Conservation (phyloP, 23 red algal genomes). For the Cyanidiococcus yangmingshanensis region DNA sequence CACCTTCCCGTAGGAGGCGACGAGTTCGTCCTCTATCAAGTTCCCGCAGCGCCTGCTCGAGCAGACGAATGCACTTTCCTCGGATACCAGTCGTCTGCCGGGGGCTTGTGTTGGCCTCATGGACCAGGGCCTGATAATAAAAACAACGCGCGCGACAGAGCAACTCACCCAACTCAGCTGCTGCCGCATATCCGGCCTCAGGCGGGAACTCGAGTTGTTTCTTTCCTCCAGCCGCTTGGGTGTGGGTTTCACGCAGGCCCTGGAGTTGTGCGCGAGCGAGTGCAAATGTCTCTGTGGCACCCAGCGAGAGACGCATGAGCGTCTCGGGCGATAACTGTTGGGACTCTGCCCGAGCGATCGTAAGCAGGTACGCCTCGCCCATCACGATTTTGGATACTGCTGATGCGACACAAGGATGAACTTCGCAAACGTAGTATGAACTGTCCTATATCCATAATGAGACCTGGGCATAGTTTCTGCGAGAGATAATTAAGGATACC, state of each 20-base stretch:
- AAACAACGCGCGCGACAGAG: neutral
- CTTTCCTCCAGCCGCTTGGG: neutral
- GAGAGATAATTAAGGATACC: slow-evolving; percentile 8
- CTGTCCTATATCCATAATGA: slow-evolving; percentile 8
- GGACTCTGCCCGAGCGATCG: neutral
- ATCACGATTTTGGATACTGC: neutral
- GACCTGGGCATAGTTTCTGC: neutral
- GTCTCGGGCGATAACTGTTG: slow-evolving; percentile 6
- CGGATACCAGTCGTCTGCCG: neutral
- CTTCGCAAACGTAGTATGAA: neutral
- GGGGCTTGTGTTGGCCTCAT: neutral
- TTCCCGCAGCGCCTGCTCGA: neutral
- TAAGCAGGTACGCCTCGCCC: neutral
- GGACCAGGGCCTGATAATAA: neutral
- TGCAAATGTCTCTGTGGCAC: neutral
- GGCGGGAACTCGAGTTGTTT: slow-evolving; percentile 2
- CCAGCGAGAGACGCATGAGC: neutral
- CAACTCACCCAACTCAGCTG: neutral
- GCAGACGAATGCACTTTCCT: neutral
- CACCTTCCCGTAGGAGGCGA: neutral
- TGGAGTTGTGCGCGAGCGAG: neutral
- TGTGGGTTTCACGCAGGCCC: neutral
- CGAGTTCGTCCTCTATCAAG: neutral
- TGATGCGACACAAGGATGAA: neutral
- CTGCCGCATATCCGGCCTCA: neutral